Conservation (phyloP, 164 flowering plant species). For the Tetracentron sinense region DNA sequence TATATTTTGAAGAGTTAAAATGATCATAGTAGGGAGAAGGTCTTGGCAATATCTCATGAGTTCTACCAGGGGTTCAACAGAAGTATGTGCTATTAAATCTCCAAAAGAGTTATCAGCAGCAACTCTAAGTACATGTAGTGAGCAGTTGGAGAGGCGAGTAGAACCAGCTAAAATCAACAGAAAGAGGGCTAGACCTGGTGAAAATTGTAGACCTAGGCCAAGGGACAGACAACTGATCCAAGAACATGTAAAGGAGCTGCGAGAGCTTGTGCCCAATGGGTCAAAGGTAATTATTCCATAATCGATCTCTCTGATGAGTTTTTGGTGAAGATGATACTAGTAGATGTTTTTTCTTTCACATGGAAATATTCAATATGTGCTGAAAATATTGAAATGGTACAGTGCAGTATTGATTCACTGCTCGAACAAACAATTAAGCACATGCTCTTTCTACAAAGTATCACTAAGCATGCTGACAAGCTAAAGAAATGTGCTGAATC, state of each 20-base stretch:
- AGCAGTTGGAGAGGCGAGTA: constrained; percentile 38
- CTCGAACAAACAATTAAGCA: constrained; percentile 83
- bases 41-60: no score
- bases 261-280: constrained; percentile 83
- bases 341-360: neutral
- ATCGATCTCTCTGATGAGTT: neutral
- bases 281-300: constrained; percentile 50
- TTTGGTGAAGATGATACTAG: neutral
- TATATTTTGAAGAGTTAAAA: no score
- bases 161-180: constrained; percentile 43
- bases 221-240: constrained; percentile 84
- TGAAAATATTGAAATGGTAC: constrained; percentile 24
- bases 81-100: constrained; percentile 29
- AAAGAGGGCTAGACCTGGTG: constrained; percentile 77
- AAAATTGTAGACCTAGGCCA: constrained; percentile 71
- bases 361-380: neutral
- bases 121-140: no score
- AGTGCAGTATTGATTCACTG: constrained; percentile 91
- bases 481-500: constrained; percentile 45
- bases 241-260: constrained; percentile 80
- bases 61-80: constrained; percentile 29
- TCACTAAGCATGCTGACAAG: constrained; percentile 67
- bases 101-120: constrained; percentile 43
- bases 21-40: no score
- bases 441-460: constrained; percentile 66